Evolutionary conservation across 257 asterid species (phyloP).

Genomic region (Hygrophila difformis): DNA sequence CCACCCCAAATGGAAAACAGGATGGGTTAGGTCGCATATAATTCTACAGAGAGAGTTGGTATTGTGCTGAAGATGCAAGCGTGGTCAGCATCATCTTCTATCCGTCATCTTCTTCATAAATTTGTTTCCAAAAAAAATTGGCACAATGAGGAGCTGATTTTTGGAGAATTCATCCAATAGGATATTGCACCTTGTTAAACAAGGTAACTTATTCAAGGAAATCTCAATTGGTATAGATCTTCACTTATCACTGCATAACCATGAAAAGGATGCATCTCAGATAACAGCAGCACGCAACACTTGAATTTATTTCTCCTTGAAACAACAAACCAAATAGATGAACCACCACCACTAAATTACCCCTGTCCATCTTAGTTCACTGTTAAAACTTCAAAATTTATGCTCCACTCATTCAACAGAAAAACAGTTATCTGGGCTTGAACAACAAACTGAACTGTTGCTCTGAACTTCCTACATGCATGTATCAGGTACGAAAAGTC

Average conservation of each 20-base stretch:
- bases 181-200: conserved; percentile 17
- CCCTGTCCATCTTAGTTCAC: conserved; percentile 7
- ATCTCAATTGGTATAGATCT: conserved; percentile 12
- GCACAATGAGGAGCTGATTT: too few species aligned
- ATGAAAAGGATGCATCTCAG: conserved; percentile 9
- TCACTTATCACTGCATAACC: conserved; percentile 12
- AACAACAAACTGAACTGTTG: conserved; percentile 10
- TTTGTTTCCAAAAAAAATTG: too few species aligned
- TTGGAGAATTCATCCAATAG: conserved; percentile 8
- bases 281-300: conserved; percentile 8
- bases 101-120: too few species aligned
- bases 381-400: conserved; percentile 6
- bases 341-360: conserved; percentile 8
- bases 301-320: conserved; percentile 2
- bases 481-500: conserved; percentile 21
- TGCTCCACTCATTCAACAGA: conserved; percentile 8
- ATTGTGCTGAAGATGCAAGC: conserved; percentile 6
- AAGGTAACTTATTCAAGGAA: conserved; percentile 10
- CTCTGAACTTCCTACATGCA: conserved; percentile 13
- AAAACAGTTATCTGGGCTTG: conserved; percentile 14
- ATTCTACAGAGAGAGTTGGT: conserved; percentile 4
- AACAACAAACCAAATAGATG: conserved; percentile 9
- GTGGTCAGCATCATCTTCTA: too few species aligned
- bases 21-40: background rate
- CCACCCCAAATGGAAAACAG: background rate